A percentile compares a stretch with the other conserved stretches of the same genome.
These are phyloP conservation scores for Coemansia interrupta DNA, from an alignment of 192 early-diverging fungal genomes.

Conservation along the genomic window DNA sequence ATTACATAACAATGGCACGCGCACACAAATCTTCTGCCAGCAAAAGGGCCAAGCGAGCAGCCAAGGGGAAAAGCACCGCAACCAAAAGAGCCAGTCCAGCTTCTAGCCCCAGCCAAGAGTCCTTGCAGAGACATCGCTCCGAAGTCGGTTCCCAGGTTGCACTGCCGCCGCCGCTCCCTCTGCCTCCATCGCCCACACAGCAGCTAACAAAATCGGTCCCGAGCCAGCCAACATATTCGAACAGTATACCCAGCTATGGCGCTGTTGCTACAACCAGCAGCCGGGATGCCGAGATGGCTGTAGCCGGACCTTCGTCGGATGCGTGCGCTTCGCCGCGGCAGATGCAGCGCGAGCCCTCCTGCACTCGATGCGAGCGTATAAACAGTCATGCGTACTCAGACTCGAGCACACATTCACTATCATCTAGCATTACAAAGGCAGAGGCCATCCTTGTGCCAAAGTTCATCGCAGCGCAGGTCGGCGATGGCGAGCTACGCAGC, in stretches of 20 bases:
- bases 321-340: too few species aligned
- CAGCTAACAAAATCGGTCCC: not conserved
- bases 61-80: not conserved
- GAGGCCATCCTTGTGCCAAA: conserved; percentile 46
- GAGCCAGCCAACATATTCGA: not conserved
- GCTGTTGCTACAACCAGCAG: conserved; percentile 4
- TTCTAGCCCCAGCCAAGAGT: too few species aligned
- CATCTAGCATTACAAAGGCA: conserved; percentile 33
- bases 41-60: conserved; percentile 2
- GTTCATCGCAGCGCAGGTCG: conserved; percentile 44
- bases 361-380: conserved; percentile 9
- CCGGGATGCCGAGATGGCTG: not conserved
- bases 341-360: not conserved
- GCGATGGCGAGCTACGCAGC: conserved; percentile 27
- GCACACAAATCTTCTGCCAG: not conserved
- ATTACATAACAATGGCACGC: not conserved
- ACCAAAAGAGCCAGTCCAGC: not conserved
- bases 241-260: conserved; percentile 13
- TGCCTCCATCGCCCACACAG: not conserved
- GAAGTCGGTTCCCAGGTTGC: not conserved
- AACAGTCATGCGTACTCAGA: conserved; percentile 3
- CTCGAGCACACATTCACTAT: conserved; percentile 10
- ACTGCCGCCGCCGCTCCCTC: not conserved
- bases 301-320: not conserved
- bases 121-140: too few species aligned